Base-by-base conservation (phyloP, 768 basidiomycete species). In the Crucibulum laeve region DNA sequence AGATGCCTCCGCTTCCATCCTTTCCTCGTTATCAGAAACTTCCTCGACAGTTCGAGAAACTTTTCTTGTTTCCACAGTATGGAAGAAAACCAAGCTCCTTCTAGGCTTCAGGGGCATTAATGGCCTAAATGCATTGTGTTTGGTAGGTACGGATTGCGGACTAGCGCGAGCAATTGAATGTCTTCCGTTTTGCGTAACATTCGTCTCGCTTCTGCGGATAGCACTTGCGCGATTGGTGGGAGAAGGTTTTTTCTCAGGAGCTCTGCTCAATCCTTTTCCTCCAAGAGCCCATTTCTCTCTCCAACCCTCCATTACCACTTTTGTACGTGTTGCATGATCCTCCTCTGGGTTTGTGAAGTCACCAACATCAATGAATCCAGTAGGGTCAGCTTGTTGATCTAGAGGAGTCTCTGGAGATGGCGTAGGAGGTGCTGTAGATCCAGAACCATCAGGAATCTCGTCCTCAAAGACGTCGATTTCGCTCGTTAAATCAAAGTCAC, bases 401-500 rank as follows among this genome's bases (percentile, higher is more conserved):
- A 36, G 17, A 21, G 67, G 65, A 3, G 67, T 68, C 42, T 58
- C 53, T n/a, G 67, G 72, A n/a, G 71, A 70, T 4, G 65, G 60
- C 15, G 64, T 57, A 14, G 58, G 63, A 17, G 68, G 46, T 1
- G 58, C 48, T 11, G 65, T 53, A 11, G 58, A 61, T 4, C 49
- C 56, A 23, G 51, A 60, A 11, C 25, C 46, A 30, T 50, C 49
- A 23, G 41, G 45, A 45, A 33, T 1, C 30, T 15, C 63, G 26
- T 63, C 61, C 21, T 64, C 65, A 25, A 57, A 63, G 38, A 58
- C 59, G 35, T 77, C 74, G 21, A 74, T 68, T 21, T 79, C 76
- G 48, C 70, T 74, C 11, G 63, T 56, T 21, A 63, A 53, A 21
- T 71, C 69, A 15, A 65, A 54, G 38, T 70, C 60, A 34, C 63